Percentiles rank a stretch among this genome's conserved stretches.
Conservation (phyloP, 768 basidiomycete species). For the Macrolepiota dolichaula region DNA sequence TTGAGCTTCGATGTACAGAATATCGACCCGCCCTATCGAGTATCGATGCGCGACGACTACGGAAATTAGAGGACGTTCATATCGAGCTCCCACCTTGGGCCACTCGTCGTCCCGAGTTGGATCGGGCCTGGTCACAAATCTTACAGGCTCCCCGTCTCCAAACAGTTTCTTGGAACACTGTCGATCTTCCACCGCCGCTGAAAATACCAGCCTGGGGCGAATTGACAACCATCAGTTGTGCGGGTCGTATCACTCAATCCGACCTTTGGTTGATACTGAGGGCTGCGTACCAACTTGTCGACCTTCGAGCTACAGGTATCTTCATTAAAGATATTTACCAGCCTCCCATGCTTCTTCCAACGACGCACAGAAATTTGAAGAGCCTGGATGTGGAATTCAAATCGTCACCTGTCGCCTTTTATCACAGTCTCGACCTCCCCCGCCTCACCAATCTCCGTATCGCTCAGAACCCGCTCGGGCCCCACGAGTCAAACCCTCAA, state of each 20-base stretch:
- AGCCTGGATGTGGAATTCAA: background rate
- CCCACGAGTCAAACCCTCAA: background rate
- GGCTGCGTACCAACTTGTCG: background rate
- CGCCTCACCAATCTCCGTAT: background rate
- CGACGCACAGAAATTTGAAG: background rate
- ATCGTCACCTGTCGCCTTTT: background rate
- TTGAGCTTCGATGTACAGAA: constrained; percentile 1
- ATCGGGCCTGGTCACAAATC: background rate
- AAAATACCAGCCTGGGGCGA: background rate
- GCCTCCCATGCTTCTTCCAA: background rate
- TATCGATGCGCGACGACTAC: background rate
- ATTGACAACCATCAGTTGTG: background rate
- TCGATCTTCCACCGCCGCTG: background rate
- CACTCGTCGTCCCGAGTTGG: background rate
- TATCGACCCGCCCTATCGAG: background rate
- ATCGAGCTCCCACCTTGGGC: background rate
- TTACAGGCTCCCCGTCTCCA: background rate
- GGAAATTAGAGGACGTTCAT: background rate
- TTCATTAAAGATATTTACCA: background rate
- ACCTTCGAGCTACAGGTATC: background rate
- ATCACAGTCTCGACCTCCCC: background rate
- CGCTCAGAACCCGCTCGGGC: background rate
- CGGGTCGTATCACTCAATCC: background rate
- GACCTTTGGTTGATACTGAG: background rate
- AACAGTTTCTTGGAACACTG: background rate